A percentile compares a stretch with the other conserved stretches of the same genome.
Evolutionary conservation across 352 stramenopile species (phyloP).

Genomic region (Phytophthora macrochlamydospora): DNA sequence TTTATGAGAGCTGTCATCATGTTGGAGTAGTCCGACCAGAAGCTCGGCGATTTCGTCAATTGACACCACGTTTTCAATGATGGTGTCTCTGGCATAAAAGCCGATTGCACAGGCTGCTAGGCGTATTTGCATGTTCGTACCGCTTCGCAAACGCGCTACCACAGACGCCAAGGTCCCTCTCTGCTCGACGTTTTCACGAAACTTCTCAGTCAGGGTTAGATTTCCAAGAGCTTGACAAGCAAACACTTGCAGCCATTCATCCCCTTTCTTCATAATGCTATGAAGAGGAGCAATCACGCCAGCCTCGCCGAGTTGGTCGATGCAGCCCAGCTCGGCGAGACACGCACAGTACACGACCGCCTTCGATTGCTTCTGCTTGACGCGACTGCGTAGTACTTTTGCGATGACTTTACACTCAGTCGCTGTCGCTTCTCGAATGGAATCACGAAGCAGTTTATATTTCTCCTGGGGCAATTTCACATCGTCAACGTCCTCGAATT

Average conservation of each 20-base stretch:
- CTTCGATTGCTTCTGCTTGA: slow-evolving; percentile 3
- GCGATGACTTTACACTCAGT: not conserved
- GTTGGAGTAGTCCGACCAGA: slow-evolving; percentile 10
- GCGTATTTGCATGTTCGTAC: slow-evolving; percentile 7
- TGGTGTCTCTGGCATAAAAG: slow-evolving; percentile 8
- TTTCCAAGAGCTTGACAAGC: slow-evolving; percentile 11
- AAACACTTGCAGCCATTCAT: slow-evolving; percentile 11
- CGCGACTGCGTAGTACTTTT: not conserved
- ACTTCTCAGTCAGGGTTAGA: slow-evolving; percentile 4
- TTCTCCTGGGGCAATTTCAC: not conserved
- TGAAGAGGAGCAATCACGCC: slow-evolving; percentile 2
- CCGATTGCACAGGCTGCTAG: slow-evolving; percentile 8
- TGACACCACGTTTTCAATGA: slow-evolving; percentile 3
- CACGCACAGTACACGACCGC: slow-evolving; percentile 3
- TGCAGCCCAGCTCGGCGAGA: slow-evolving; percentile 4
- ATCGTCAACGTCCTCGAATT: not conserved
- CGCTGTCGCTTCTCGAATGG: slow-evolving; percentile 1
- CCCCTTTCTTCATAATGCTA: not conserved
- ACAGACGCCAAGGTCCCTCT: slow-evolving; percentile 6
- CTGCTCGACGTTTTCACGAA: slow-evolving; percentile 2
- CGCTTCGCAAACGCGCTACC: slow-evolving; percentile 3
- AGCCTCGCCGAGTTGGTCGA: not conserved
- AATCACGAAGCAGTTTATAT: slow-evolving; percentile 4
- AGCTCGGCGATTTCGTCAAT: slow-evolving; percentile 9
- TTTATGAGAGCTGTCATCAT: slow-evolving; percentile 10